A percentile compares a stretch with the other conserved stretches of the same genome.
Conservation (phyloP, 306 rosid genomes). For the Trichosanthes cucumerina region DNA sequence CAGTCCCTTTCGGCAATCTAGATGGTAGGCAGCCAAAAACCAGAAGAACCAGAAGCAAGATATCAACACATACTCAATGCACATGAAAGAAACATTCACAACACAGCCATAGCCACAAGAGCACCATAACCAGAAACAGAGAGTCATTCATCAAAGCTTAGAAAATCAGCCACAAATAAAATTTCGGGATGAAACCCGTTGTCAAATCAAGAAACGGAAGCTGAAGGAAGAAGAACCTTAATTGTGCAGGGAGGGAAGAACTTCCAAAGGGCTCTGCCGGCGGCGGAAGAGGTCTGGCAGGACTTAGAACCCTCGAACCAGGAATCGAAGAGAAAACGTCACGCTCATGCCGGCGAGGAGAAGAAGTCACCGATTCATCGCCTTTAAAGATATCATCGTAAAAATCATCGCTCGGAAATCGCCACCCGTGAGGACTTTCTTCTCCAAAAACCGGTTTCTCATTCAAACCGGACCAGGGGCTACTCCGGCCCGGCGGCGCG, state of each 20-base stretch:
- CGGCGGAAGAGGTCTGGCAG: slow-evolving; percentile 36
- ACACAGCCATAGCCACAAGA: neutral
- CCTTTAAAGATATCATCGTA: slow-evolving; percentile 77
- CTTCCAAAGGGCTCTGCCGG: slow-evolving; percentile 20
- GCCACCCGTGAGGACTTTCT: slow-evolving; percentile 30
- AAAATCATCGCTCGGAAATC: slow-evolving; percentile 40
- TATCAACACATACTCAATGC: neutral
- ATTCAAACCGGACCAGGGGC: slow-evolving; percentile 22
- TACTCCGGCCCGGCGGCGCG: slow-evolving; percentile 1
- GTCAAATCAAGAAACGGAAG: neutral
- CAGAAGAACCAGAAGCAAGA: neutral
- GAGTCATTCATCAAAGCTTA: neutral
- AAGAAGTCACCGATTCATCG: slow-evolving; percentile 34
- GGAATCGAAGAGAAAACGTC: slow-evolving; percentile 20
- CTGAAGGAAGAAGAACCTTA: slow-evolving; percentile 37
- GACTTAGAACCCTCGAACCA: slow-evolving; percentile 31
- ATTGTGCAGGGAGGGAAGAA: slow-evolving; percentile 27
- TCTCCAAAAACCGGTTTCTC: slow-evolving; percentile 85
- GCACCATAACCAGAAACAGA: neutral
- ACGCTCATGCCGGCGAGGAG: slow-evolving; percentile 38
- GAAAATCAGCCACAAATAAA: neutral
- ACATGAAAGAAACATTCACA: neutral
- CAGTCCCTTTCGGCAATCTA: slow-evolving; percentile 35
- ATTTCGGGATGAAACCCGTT: neutral
- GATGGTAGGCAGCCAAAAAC: slow-evolving; percentile 55